Conservation (phyloP, 2,329 filamentous ascomycete species). For the Fusarium sp. region DNA sequence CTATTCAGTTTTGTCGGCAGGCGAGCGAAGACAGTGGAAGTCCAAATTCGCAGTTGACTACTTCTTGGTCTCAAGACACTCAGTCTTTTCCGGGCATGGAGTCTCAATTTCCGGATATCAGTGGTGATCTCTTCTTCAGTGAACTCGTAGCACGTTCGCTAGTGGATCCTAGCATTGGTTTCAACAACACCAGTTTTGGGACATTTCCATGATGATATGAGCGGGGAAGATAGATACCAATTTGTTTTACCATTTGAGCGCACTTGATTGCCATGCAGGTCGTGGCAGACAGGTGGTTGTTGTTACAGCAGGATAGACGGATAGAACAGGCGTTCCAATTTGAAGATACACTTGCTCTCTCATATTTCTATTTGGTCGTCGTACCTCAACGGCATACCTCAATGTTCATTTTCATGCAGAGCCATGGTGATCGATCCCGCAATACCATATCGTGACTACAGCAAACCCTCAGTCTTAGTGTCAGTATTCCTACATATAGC, state of each 20-base stretch:
- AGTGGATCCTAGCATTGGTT: not conserved
- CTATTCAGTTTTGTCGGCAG: slow-evolving; percentile 5
- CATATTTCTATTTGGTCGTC: no score
- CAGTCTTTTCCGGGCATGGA: slow-evolving; percentile 1
- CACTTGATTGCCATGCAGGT: not conserved
- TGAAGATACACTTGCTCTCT: not conserved
- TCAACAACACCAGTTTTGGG: not conserved
- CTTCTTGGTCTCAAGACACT: not conserved
- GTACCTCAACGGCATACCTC: no score
- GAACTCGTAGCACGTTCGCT: slow-evolving; percentile 10
- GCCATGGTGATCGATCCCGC: no score
- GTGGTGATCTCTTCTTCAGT: not conserved
- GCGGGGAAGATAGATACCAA: slow-evolving; percentile 20
- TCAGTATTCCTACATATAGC: no score
- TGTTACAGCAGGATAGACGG: not conserved
- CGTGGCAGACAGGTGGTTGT: not conserved
- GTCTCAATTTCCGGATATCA: not conserved
- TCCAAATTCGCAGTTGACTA: not conserved
- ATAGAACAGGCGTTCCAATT: slow-evolving; percentile 2
- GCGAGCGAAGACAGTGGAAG: not conserved
- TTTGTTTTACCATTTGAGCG: slow-evolving; percentile 2
- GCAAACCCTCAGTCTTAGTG: no score
- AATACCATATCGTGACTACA: not conserved
- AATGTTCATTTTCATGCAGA: no score
- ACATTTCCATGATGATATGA: not conserved